A percentile compares a stretch with the other conserved stretches of the same genome.
These are phyloP conservation scores for Lumnitzera littorea DNA, from an alignment of 345 rosid species.

Conservation along the genomic window DNA sequence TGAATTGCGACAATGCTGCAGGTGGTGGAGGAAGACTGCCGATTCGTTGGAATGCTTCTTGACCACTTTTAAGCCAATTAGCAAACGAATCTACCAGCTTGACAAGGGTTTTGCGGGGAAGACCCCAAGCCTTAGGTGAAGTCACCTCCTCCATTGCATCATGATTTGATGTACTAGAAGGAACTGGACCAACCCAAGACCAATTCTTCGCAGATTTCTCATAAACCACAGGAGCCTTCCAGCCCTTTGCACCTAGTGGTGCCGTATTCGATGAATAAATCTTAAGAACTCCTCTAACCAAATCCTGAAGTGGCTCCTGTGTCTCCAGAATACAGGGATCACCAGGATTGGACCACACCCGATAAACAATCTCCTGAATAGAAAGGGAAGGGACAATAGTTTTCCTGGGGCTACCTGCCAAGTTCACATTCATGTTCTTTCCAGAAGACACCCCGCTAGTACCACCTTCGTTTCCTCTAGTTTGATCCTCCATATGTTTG, in stretches of 20 bases:
- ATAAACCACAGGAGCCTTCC: conserved; percentile 83
- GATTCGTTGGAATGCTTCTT: conserved; percentile 86
- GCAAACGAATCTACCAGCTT: conserved; percentile 97
- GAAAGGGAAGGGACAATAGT: conserved; percentile 57
- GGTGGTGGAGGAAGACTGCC: conserved; percentile 99
- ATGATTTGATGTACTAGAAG: conserved; percentile 41
- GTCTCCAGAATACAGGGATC: conserved; percentile 93
- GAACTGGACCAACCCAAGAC: conserved; percentile 86
- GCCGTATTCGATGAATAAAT: conserved; percentile 87
- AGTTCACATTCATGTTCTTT: conserved; percentile 34
- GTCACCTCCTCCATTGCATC: conserved; percentile 80
- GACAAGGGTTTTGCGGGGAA: conserved; percentile 89
- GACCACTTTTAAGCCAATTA: conserved; percentile 92
- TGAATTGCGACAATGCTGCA: conserved; percentile 62
- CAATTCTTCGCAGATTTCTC: conserved; percentile 80
- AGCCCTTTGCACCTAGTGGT: conserved; percentile 93
- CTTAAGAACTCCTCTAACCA: conserved; percentile 92
- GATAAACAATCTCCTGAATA: conserved; percentile 84
- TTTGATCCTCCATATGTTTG: conserved; percentile 44
- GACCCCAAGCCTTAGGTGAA: conserved; percentile 92
- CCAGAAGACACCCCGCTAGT: conserved; percentile 34
- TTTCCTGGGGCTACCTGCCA: conserved; percentile 30
- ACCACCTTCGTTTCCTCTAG: conserved; percentile 31
- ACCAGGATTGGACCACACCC: conserved; percentile 80
- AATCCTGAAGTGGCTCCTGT: conserved; percentile 94